Evolutionary conservation across 805 yeast species (phyloP).

Genomic region (Candida coleopterorum): DNA sequence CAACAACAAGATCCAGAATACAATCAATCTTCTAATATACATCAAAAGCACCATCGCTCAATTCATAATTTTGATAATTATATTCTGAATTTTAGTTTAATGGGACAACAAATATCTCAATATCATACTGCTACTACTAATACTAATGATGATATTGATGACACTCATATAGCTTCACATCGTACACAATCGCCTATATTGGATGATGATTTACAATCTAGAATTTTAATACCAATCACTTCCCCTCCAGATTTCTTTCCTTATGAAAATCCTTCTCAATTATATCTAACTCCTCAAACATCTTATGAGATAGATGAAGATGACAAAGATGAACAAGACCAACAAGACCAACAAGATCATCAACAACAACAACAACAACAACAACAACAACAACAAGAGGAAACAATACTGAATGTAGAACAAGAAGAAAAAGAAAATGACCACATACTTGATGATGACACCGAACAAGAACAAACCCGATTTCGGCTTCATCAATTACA

Average conservation of each 20-base stretch:
- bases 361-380: background rate
- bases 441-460: background rate
- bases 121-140: background rate
- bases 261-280: slow-evolving; percentile 12
- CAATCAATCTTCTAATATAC: background rate
- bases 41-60: background rate
- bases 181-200: no score
- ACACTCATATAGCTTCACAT: no score
- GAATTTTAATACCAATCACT: slow-evolving; percentile 6
- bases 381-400: no score
- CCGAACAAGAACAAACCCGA: background rate
- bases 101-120: slow-evolving; percentile 5
- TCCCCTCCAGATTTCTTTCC: slow-evolving; percentile 10
- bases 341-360: background rate
- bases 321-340: background rate
- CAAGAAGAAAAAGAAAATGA: background rate
- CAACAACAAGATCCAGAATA: background rate
- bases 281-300: slow-evolving; percentile 23
- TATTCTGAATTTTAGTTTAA: background rate
- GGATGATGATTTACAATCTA: background rate
- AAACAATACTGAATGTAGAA: background rate
- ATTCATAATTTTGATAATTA: background rate
- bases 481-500: slow-evolving; percentile 5
- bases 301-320: slow-evolving; percentile 18
- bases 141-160: background rate